Evolutionary conservation across 2,329 filamentous ascomycete species (phyloP).

Genomic region (Setomelanomma holmii): DNA sequence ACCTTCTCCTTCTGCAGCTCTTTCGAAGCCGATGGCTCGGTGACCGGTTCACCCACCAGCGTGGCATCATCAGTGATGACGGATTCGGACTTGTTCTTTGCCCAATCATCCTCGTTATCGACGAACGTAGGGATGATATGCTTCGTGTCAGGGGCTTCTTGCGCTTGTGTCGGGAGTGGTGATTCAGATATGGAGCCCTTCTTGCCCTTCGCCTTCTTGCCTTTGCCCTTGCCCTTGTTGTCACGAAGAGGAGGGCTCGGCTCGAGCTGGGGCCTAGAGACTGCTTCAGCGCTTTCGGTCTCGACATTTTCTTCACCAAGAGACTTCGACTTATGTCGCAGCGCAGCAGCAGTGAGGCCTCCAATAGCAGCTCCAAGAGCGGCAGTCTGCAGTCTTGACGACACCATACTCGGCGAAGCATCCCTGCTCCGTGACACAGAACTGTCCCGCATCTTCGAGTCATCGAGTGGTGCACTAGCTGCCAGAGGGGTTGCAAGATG

Average conservation of each 20-base stretch:
- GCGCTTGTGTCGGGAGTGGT: conserved; percentile 1
- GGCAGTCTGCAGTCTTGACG: conserved; percentile 35
- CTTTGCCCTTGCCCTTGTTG: conserved; percentile 16
- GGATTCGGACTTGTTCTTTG: conserved; percentile 30
- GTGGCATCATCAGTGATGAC: conserved; percentile 40
- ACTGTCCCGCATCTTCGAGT: conserved; percentile 29
- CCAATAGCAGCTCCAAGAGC: conserved; percentile 37
- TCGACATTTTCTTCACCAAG: too few relatives aligned
- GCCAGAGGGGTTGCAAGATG: conserved; percentile 26
- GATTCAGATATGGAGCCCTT: conserved; percentile 25
- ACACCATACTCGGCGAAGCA: conserved; percentile 26
- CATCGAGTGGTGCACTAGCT: conserved; percentile 32
- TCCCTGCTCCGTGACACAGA: conserved; percentile 14
- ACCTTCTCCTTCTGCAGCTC: conserved; percentile 35
- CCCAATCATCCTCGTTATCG: conserved; percentile 43
- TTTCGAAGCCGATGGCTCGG: conserved; percentile 22
- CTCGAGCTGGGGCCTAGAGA: too few relatives aligned
- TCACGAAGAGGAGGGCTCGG: conserved; percentile 10
- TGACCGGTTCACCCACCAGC: conserved; percentile 36
- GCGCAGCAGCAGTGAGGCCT: conserved; percentile 27
- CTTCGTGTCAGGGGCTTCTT: conserved; percentile 11
- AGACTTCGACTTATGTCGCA: conserved; percentile 24
- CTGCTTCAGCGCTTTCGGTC: too few relatives aligned
- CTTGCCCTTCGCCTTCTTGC: conserved; percentile 46
- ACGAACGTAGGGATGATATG: conserved; percentile 35